Evolutionary conservation across 2,329 filamentous ascomycete genomes (phyloP), one percentile per base, ranked within the genome.

Genomic region (Aspergillus glaucus): DNA sequence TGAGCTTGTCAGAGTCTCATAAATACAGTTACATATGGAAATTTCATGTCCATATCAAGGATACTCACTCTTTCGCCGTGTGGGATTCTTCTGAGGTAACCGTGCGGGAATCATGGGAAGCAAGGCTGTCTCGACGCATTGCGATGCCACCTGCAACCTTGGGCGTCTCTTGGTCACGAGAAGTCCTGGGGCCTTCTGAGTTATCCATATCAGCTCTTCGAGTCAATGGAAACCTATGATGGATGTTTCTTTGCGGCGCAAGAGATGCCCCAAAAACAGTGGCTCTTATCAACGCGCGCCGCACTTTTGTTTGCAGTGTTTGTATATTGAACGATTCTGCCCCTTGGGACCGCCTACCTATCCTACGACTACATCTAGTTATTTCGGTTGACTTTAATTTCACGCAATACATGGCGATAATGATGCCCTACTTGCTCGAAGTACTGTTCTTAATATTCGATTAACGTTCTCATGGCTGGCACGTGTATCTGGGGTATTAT

Each of bases 61-160:
- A 36, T n/a, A 40, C 62, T 53, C 74, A 86, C 80, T 88, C 85
- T 51, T 81, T 83, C 28, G 86, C 86, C 14, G 86, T 89, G 59
- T 88, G 85, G 1, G 85, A 88, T 47, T 79, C 73, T 43, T 83
- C 76, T 0, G 80, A 82, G 43, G 58, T 59, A 12, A 21, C 86
- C n/a, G 86, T 88, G 59, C 88, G 85, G 1, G 85, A 88, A 48
- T 79, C 73, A 43, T 82, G 76, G 0, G 80, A 82, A 43, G 57
- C 58, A 49, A 69, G 60, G 58, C 69, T 72, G 49, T 65, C 66
- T 46, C 68, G 64, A 28, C 67, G 66, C 32, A 50, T 53, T 28
- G 45, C 49, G 9, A 22, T 51, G 48, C 52, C 48, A 41, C 49
- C 53, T 36, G 41, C 46, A 21, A 42, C 48, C 43, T 42, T 53